Conservation (phyloP, 2,329 filamentous ascomycete species). For the Neofusicoccum ribis region DNA sequence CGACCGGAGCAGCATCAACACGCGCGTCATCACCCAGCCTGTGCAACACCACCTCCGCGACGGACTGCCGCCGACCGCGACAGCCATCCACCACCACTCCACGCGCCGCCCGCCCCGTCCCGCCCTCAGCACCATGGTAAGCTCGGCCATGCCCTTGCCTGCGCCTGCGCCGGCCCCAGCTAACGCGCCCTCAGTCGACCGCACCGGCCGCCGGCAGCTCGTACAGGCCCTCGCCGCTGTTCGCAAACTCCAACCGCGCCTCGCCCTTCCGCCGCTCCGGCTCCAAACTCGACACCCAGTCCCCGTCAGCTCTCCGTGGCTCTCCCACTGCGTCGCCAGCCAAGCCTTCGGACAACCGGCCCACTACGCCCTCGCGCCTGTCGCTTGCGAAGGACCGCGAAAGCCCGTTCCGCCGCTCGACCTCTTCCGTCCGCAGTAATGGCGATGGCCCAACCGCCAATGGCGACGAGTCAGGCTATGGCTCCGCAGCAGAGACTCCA, state of each 20-base stretch:
- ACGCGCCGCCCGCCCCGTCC: not conserved
- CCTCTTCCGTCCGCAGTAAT: conserved; percentile 33
- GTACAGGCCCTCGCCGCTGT: conserved; percentile 45
- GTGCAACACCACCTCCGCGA: too few species aligned
- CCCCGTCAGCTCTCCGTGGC: conserved; percentile 39
- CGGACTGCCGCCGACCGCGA: too few species aligned
- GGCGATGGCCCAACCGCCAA: conserved; percentile 5
- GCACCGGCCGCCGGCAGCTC: conserved; percentile 24
- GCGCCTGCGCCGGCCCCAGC: not conserved
- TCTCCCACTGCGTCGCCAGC: conserved; percentile 19
- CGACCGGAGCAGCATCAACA: conserved; percentile 7
- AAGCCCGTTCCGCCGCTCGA: conserved; percentile 31
- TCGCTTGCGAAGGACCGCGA: conserved; percentile 23
- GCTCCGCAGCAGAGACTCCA: conserved; percentile 28
- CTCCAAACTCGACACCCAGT: conserved; percentile 37
- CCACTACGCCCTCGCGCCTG: conserved; percentile 22
- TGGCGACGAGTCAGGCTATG: conserved; percentile 10
- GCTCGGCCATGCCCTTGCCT: not conserved
- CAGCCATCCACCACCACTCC: not conserved
- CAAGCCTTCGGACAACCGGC: conserved; percentile 18
- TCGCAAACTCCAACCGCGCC: conserved; percentile 42
- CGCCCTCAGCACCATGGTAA: conserved; percentile 9
- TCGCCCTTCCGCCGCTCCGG: conserved; percentile 48
- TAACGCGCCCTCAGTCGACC: conserved; percentile 14
- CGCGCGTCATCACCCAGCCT: not conserved